Evolutionary conservation across 2,329 filamentous ascomycete species (phyloP).

Genomic region (Nemania bipapillata): DNA sequence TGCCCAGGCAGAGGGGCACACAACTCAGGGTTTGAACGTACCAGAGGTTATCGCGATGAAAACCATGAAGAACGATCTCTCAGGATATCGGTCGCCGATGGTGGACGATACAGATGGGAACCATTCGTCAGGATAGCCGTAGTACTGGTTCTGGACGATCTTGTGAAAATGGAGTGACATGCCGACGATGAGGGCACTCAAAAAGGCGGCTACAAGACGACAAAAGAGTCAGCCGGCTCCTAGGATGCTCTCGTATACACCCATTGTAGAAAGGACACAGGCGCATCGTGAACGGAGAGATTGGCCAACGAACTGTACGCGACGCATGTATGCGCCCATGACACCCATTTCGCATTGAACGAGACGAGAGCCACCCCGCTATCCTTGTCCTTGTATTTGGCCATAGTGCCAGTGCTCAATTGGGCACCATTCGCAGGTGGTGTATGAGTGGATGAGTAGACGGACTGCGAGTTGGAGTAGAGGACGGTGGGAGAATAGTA

Average conservation of each 20-base stretch:
- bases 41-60: conserved; percentile 97
- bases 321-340: conserved; percentile 83
- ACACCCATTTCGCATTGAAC: conserved; percentile 89
- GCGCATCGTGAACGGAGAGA: not conserved
- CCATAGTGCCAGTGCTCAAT: conserved; percentile 33
- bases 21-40: conserved; percentile 53
- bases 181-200: conserved; percentile 86
- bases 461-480: not conserved
- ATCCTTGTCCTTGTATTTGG: conserved; percentile 71
- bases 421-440: conserved; percentile 22
- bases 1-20: not conserved
- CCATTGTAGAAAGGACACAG: not conserved
- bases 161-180: conserved; percentile 89
- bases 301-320: conserved; percentile 74
- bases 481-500: not conserved
- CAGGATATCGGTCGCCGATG: conserved; percentile 96
- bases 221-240: conserved; percentile 10
- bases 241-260: not conserved
- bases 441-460: not conserved
- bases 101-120: conserved; percentile 96
- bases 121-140: conserved; percentile 94
- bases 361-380: conserved; percentile 65
- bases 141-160: conserved; percentile 97
- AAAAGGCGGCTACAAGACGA: conserved; percentile 73
- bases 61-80: conserved; percentile 95